Conservation (phyloP, 305 asterid species). For the Ilex paraguariensis region DNA sequence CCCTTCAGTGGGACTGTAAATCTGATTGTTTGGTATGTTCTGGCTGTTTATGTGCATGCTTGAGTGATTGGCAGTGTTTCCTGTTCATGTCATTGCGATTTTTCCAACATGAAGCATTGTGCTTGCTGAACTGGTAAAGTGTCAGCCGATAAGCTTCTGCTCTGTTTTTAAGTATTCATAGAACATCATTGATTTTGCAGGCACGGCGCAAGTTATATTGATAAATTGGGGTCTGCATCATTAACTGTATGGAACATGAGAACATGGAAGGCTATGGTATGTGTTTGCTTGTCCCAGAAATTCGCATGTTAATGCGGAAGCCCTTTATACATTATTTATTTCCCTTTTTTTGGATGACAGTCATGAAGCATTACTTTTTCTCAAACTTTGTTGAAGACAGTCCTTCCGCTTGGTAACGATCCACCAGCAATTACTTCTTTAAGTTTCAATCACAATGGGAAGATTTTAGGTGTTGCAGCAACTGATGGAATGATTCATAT, state of each 20-base stretch:
- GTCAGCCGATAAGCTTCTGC: no score
- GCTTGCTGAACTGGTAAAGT: no score
- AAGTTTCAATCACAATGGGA: constrained; percentile 92
- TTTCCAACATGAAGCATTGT: no score
- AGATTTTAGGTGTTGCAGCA: constrained; percentile 97
- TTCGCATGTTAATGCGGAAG: constrained; percentile 17
- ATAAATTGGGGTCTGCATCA: constrained; percentile 77
- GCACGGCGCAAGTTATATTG: constrained; percentile 54
- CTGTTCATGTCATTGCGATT: no score
- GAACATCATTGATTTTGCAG: constrained; percentile 30
- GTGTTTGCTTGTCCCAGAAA: constrained; percentile 2
- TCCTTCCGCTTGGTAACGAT: constrained; percentile 98
- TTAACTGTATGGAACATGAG: neutral
- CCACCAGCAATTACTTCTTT: constrained; percentile 93
- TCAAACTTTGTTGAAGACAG: constrained; percentile 73
- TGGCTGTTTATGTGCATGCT: no score
- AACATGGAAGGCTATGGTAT: no score
- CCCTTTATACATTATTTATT: constrained; percentile 12
- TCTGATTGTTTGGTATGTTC: constrained; percentile 81
- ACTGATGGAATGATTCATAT: constrained; percentile 97
- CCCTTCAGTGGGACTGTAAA: constrained; percentile 98
- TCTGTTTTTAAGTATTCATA: neutral
- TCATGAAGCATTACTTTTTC: constrained; percentile 37
- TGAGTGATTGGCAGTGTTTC: no score
- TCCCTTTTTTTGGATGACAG: constrained; percentile 19